Evolutionary conservation across 306 rosid genomes (phyloP).

Genomic region (Acmispon strigosus): DNA sequence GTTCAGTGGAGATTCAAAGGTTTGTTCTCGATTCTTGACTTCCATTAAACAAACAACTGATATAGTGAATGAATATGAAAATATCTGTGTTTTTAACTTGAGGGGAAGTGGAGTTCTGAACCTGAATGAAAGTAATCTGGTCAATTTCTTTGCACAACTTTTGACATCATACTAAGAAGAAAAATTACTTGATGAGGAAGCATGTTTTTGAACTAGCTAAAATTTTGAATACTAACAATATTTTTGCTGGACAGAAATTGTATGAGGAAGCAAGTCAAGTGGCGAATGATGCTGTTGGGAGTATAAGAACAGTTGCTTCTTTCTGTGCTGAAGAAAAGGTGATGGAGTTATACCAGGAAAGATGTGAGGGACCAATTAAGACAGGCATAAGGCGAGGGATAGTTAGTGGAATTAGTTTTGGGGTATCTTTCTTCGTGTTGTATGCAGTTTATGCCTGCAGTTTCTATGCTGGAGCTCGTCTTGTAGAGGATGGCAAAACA

Average conservation of each 20-base stretch:
- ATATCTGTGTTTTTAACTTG: neutral
- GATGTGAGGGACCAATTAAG: constrained; percentile 63
- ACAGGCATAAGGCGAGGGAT: constrained; percentile 57
- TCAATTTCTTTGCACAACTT: neutral
- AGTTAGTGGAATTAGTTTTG: constrained; percentile 52
- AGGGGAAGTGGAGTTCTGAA: neutral
- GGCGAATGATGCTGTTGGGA: constrained; percentile 76
- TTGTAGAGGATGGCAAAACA: constrained; percentile 54
- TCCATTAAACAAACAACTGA: neutral
- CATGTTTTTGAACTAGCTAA: neutral
- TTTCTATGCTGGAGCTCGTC: constrained; percentile 65
- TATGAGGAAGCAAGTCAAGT: constrained; percentile 86
- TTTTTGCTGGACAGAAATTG: constrained; percentile 33
- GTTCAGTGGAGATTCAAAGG: constrained; percentile 56
- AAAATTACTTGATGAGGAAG: neutral
- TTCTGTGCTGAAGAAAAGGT: constrained; percentile 88
- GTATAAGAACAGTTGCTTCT: constrained; percentile 75
- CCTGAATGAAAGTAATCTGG: neutral
- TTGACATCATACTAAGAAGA: neutral
- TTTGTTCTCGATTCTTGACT: constrained; percentile 8
- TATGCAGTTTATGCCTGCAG: constrained; percentile 28
- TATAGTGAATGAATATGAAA: neutral
- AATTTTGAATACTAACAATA: neutral
- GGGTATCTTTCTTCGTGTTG: constrained; percentile 42
- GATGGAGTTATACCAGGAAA: constrained; percentile 51